Base-by-base conservation (phyloP, 768 basidiomycete genomes). In the Serpula lacrymans region DNA sequence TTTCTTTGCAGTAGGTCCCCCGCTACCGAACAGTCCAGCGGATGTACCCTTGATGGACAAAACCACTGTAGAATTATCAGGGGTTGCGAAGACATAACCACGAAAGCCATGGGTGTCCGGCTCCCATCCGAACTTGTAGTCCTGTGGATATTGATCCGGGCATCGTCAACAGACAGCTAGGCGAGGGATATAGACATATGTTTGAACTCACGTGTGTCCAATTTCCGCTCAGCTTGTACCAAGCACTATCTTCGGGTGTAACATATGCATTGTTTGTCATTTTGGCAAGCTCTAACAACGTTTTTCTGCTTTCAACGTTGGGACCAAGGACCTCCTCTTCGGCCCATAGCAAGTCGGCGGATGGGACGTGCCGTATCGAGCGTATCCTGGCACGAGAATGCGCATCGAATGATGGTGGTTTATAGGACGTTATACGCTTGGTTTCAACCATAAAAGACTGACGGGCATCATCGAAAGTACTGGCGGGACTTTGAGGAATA, bases 261-360 rank as follows among this genome's bases (percentile, higher is more conserved):
- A 84, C 63, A 67, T 97, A 97, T 34, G 95, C 91, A 56, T 98
- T 91, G 54, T 84, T 88, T 28, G 90, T 79, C 89, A 99, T 97
- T 77, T 91, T 96, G 8, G 93, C 95, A 34, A 99, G 74, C 43
- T 79, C 68, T 24, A 88, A 69, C 22, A 98, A 65, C 2, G 88
- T 86, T 46, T 83, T 78, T 30, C 89, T 71, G 37, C 76, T 78
- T 52, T 82, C 78, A 16, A 88, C 74, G 60, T 97, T 82, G 2
- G 95, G 95, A 0, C 69, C 86, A 3, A 67, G 39, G 1, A 90
- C 67, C 43, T 87, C 83, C 5, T 82, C 77, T 54, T 86, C 84
- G 7, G 84, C 77, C 93, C 94, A 97, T 6, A 62, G 60, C 22
- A 78, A 51, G 28, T 49, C 48, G 35, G 69, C 58, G 42, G 66